Evolutionary conservation across 2,329 filamentous ascomycete species (phyloP).

Genomic region (Scopulariopsis brevicaulis): DNA sequence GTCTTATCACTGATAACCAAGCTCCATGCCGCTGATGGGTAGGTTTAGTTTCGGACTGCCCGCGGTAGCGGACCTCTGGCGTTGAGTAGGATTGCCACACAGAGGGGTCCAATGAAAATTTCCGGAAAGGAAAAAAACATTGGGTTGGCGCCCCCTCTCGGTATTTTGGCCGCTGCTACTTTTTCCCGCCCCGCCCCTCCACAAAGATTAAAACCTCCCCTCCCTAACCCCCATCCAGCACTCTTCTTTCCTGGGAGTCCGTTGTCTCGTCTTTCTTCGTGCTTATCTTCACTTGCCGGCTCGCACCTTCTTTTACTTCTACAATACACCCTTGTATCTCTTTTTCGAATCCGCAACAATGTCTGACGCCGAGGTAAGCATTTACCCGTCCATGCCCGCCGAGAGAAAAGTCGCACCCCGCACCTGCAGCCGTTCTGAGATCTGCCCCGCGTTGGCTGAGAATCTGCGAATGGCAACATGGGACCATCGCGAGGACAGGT

Average conservation of each 20-base stretch:
- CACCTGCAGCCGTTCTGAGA: neutral
- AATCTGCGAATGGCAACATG: neutral
- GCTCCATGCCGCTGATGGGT: neutral
- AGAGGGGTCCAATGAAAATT: neutral
- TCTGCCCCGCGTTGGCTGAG: neutral
- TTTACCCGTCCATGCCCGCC: neutral
- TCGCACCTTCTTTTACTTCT: constrained; percentile 10
- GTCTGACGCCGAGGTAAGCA: constrained; percentile 3
- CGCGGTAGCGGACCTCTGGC: neutral
- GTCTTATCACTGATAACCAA: neutral
- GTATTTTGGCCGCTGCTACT: neutral
- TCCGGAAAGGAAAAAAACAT: neutral
- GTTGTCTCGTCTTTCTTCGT: constrained; percentile 15
- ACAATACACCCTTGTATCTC: constrained; percentile 11
- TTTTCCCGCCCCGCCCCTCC: constrained; percentile 5
- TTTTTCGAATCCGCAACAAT: constrained; percentile 1
- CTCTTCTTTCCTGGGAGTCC: constrained; percentile 4
- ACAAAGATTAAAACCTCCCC: constrained; percentile 6
- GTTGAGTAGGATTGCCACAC: neutral
- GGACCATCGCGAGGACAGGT: neutral
- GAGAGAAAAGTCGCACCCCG: constrained; percentile 4
- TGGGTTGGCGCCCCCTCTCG: neutral
- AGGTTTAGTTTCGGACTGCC: neutral
- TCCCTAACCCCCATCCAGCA: constrained; percentile 4
- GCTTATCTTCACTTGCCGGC: constrained; percentile 6